phyloP scores from a whole-genome alignment of 2,329 filamentous ascomycete genomes.

The Phialophora chinensis region DNA sequence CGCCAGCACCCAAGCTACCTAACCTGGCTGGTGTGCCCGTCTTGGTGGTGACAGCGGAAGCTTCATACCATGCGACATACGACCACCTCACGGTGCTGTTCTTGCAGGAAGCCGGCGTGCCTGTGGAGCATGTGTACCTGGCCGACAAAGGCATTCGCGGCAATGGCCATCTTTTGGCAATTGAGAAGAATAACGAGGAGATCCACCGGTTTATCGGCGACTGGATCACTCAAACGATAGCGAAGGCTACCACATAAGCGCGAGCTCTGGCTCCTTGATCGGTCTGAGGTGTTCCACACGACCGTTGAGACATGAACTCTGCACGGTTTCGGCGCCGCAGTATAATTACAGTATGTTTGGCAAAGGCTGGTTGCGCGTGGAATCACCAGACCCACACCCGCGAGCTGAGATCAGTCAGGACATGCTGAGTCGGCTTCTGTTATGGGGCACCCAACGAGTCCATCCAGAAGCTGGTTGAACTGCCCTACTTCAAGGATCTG shows the following conservation, averaged over 20 bases:
- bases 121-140: slow-evolving; percentile 54
- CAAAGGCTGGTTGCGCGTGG: background rate
- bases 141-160: slow-evolving; percentile 55
- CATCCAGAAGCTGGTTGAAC: too few relatives aligned
- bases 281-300: background rate
- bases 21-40: slow-evolving; percentile 58
- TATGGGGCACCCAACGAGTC: background rate
- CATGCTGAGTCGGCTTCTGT: slow-evolving; percentile 1
- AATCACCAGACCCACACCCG: background rate
- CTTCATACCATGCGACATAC: slow-evolving; percentile 60
- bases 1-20: slow-evolving; percentile 51
- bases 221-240: slow-evolving; percentile 16
- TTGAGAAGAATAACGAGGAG: slow-evolving; percentile 34
- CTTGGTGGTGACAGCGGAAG: slow-evolving; percentile 59
- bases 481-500: too few relatives aligned
- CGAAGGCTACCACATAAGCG: background rate
- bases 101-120: slow-evolving; percentile 59
- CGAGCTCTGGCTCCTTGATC: background rate
- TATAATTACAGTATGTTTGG: background rate
- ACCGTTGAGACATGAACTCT: background rate
- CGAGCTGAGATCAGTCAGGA: background rate
- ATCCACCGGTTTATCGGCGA: slow-evolving; percentile 16
- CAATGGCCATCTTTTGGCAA: slow-evolving; percentile 55
- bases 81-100: slow-evolving; percentile 62
- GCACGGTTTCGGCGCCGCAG: slow-evolving; percentile 6